Evolutionary conservation across 768 basidiomycete species (phyloP), one percentile per base, ranked within the genome.

Genomic region (Neoboletus subvelutipes): DNA sequence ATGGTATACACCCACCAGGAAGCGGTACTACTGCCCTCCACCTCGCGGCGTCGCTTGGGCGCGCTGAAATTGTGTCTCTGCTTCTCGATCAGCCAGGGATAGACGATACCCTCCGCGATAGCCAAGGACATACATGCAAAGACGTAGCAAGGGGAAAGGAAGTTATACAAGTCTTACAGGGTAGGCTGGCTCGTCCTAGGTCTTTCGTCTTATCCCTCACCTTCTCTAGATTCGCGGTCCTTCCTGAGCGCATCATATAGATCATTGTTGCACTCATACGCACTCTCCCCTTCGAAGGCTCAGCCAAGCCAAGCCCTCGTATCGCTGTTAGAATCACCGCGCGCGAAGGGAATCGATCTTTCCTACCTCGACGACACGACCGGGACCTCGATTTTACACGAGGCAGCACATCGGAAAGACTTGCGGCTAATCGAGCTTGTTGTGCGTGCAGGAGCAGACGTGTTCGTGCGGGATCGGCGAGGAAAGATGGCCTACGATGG

Each of bases 371-470:
- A 96, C 60, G 83, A 88, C 49, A 77, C 80, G n/a, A 81, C 85
- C 2, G 94, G 94, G 0, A 80, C 81, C 3, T 85, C 90, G 0
- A 72, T 97, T 6, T 77, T 98, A 1, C 95, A 98, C 61, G 94
- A 95, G 70, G 92, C 94, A 1, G 90, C 91, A 0, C 77, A 82
- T 36, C 79, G 93, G 17, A 87, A 87, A 57, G 92, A 97, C 66
- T 74, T 96, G 22, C 78, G 85, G 5, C 73, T 96, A 20, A 83
- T 96, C 28, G 91, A 96, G 65, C 79, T 93, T n/a, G 87, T 85
- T 0, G 83, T 94, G 2, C 82, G 88, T 24, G 87, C 88, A 10
- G 94, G 94, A 0, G 93, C 92, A 0, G 93, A 95, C 66, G 88
- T 95, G 5, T 95, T 95, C 66, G 86, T 89, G 2, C 79, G 93